Evolutionary conservation across 805 yeast species (phyloP).

Genomic region (Priceomyces melissophilus): DNA sequence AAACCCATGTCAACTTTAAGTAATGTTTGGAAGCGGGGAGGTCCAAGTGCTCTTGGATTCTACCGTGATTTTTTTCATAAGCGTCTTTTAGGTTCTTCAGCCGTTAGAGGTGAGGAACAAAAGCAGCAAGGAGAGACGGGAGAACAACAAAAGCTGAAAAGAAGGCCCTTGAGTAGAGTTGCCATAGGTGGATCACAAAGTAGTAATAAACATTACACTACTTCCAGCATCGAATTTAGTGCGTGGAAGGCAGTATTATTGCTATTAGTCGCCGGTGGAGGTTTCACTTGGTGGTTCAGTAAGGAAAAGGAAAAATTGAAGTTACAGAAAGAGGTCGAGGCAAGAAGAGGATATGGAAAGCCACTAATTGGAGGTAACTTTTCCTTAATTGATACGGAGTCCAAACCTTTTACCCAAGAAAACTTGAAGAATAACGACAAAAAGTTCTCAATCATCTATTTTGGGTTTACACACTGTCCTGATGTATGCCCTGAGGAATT

Average conservation of each 20-base stretch:
- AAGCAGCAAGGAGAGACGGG: neutral
- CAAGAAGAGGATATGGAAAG: conserved; percentile 84
- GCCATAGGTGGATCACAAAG: conserved; percentile 63
- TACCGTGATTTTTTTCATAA: neutral
- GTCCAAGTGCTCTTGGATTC: no score
- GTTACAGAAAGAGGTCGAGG: conserved; percentile 74
- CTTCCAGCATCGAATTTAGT: conserved; percentile 61
- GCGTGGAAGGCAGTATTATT: conserved; percentile 80
- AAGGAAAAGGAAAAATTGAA: conserved; percentile 73
- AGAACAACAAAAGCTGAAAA: conserved; percentile 10
- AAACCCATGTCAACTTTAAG: no score
- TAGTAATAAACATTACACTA: conserved; percentile 31
- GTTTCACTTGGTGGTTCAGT: conserved; percentile 65
- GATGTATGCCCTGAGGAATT: conserved; percentile 98
- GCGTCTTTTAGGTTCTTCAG: conserved; percentile 3
- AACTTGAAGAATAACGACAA: conserved; percentile 57
- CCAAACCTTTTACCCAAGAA: conserved; percentile 71
- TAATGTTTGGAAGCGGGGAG: no score
- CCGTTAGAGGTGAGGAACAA: conserved; percentile 1
- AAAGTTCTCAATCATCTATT: conserved; percentile 81
- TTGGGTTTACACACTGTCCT: conserved; percentile 97
- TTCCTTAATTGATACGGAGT: conserved; percentile 64
- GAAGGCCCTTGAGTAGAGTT: conserved; percentile 73
- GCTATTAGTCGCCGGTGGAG: conserved; percentile 67
- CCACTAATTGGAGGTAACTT: conserved; percentile 94